These are phyloP conservation scores for Fragaria nilgerrensis DNA, from an alignment of 306 rosid species.

Conservation along the genomic window DNA sequence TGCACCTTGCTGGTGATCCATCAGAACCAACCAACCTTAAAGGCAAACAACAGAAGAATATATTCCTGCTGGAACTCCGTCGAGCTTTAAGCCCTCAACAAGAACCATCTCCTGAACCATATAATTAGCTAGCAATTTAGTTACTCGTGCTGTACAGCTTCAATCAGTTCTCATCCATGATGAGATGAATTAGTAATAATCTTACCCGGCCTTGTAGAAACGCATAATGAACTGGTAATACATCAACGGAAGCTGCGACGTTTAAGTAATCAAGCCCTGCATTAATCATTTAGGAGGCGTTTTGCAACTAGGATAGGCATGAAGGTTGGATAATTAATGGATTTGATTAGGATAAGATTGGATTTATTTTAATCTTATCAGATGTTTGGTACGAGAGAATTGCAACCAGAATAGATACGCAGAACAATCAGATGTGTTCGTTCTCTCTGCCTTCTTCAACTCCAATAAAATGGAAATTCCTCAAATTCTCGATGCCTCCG, in stretches of 20 bases:
- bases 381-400: too few species aligned
- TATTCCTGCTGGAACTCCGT: conserved; percentile 57
- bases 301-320: too few species aligned
- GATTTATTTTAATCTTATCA: too few species aligned
- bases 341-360: too few species aligned
- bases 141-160: not conserved
- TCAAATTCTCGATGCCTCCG: too few species aligned
- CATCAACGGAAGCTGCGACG: conserved; percentile 43
- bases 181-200: not conserved
- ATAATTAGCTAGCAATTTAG: not conserved
- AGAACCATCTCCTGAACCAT: conserved; percentile 66
- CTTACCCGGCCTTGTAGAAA: conserved; percentile 40
- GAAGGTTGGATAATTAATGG: too few species aligned
- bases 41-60: conserved; percentile 69
- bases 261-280: conserved; percentile 50
- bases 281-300: not conserved
- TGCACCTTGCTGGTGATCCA: conserved; percentile 88
- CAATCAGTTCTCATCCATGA: not conserved
- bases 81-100: conserved; percentile 76
- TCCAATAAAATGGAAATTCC: too few species aligned
- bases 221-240: conserved; percentile 35
- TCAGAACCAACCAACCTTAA: conserved; percentile 83
- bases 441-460: too few species aligned
- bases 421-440: too few species aligned
- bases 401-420: too few species aligned